phyloP scores from a whole-genome alignment of 345 rosid species.

The Clausena lansium region DNA sequence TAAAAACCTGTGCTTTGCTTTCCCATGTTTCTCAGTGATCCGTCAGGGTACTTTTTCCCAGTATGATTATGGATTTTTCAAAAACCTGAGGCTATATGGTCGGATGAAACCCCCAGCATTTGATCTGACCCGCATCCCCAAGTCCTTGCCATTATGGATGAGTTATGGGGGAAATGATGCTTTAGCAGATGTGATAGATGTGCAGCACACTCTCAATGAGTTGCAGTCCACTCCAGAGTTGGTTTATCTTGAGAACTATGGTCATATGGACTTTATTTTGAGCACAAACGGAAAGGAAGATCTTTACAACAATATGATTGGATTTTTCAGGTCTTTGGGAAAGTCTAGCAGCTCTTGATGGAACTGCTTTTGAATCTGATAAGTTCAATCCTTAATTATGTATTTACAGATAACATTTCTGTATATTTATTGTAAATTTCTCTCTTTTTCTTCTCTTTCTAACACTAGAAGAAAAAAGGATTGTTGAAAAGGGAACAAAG shows the following conservation, averaged over 20 bases:
- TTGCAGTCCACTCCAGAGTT: constrained; percentile 55
- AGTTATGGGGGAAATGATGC: constrained; percentile 78
- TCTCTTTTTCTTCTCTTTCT: not conserved
- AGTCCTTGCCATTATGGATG: constrained; percentile 83
- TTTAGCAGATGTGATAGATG: constrained; percentile 67
- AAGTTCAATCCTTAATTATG: not conserved
- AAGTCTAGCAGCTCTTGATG: constrained; percentile 40
- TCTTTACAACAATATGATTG: constrained; percentile 51
- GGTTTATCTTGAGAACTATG: constrained; percentile 70
- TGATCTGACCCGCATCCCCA: constrained; percentile 59
- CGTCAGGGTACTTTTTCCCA: constrained; percentile 79
- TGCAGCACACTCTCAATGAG: constrained; percentile 58
- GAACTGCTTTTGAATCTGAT: constrained; percentile 8
- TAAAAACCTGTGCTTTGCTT: constrained; percentile 2
- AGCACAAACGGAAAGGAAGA: constrained; percentile 63
- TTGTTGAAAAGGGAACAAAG: not conserved
- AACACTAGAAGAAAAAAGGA: not conserved
- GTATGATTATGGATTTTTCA: constrained; percentile 72
- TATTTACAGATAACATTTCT: constrained; percentile 3
- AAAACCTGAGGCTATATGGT: constrained; percentile 60
- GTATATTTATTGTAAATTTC: constrained; percentile 19
- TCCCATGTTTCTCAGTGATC: constrained; percentile 55
- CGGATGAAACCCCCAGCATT: constrained; percentile 61
- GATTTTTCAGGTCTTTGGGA: constrained; percentile 55
- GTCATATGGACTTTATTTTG: constrained; percentile 68